Conservation (phyloP, 2,329 filamentous ascomycete genomes). For the Aspergillus tubingensis region DNA sequence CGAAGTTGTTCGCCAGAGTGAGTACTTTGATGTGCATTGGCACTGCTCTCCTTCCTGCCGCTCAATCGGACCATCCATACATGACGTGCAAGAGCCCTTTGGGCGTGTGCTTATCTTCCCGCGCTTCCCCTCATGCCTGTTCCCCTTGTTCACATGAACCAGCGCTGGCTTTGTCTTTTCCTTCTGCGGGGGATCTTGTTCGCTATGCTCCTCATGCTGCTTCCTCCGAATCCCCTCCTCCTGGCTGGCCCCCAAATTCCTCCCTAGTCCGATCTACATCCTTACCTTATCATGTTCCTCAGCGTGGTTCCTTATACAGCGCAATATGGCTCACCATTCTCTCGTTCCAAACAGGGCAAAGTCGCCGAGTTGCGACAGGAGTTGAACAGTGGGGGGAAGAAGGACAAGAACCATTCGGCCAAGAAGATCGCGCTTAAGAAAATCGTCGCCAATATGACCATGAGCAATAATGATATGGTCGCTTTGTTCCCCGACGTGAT, state of each 20-base stretch:
- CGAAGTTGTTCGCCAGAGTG: conserved; percentile 98
- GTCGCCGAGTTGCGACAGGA: conserved; percentile 95
- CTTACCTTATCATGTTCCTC: conserved; percentile 30
- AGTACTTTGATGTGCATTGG: conserved; percentile 45
- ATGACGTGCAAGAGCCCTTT: conserved; percentile 4
- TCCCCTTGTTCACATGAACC: background rate
- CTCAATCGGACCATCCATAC: conserved; percentile 4
- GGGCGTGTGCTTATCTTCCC: conserved; percentile 14
- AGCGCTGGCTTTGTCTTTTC: conserved; percentile 8
- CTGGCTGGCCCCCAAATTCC: background rate
- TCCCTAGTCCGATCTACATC: background rate
- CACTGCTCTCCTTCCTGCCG: conserved; percentile 26
- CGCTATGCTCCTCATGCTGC: conserved; percentile 1
- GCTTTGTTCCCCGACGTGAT: conserved; percentile 95
- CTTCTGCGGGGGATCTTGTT: conserved; percentile 17
- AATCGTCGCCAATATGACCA: conserved; percentile 99
- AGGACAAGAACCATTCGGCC: conserved; percentile 91
- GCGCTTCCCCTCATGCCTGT: conserved; percentile 13
- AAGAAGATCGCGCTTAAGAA: conserved; percentile 99
- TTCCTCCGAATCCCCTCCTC: background rate
- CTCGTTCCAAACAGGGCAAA: conserved; percentile 75
- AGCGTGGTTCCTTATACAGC: conserved; percentile 30
- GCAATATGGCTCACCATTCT: conserved; percentile 34
- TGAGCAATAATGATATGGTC: conserved; percentile 99
- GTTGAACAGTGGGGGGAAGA: conserved; percentile 90